Evolutionary conservation across 164 flowering plant genomes (phyloP).

Genomic region (Vitis rotundifolia): DNA sequence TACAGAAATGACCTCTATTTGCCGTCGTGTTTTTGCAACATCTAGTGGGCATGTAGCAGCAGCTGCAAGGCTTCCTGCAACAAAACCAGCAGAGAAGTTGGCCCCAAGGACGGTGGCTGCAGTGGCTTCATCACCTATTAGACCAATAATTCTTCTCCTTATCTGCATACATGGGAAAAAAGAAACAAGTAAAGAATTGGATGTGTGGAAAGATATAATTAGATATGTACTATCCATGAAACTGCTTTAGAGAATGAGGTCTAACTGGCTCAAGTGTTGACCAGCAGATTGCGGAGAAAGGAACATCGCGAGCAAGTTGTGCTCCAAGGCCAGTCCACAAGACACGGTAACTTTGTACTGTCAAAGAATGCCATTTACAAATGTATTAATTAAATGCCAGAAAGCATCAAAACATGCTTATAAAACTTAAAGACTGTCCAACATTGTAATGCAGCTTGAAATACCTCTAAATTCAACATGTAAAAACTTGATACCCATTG

Average conservation of each 20-base stretch:
- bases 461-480: not conserved
- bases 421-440: not conserved
- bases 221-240: not conserved
- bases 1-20: slow-evolving; percentile 70
- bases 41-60: slow-evolving; percentile 95
- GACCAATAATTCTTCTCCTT: slow-evolving; percentile 54
- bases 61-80: slow-evolving; percentile 95
- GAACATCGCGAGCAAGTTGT: slow-evolving; percentile 98
- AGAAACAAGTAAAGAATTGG: not conserved
- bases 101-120: slow-evolving; percentile 67
- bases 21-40: slow-evolving; percentile 93
- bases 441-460: not conserved
- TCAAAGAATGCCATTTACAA: not conserved
- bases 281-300: slow-evolving; percentile 98
- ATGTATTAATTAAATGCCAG: not conserved
- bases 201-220: not conserved
- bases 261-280: slow-evolving; percentile 93
- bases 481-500: not conserved
- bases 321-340: slow-evolving; percentile 97
- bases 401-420: not conserved
- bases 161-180: slow-evolving; percentile 37
- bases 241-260: slow-evolving; percentile 9
- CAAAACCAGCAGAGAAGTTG: slow-evolving; percentile 88
- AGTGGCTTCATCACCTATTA: slow-evolving; percentile 61
- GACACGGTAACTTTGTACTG: slow-evolving; percentile 72